phyloP scores from a whole-genome alignment of 1,284 basidiomycete species.

The Athelia psychrophila region DNA sequence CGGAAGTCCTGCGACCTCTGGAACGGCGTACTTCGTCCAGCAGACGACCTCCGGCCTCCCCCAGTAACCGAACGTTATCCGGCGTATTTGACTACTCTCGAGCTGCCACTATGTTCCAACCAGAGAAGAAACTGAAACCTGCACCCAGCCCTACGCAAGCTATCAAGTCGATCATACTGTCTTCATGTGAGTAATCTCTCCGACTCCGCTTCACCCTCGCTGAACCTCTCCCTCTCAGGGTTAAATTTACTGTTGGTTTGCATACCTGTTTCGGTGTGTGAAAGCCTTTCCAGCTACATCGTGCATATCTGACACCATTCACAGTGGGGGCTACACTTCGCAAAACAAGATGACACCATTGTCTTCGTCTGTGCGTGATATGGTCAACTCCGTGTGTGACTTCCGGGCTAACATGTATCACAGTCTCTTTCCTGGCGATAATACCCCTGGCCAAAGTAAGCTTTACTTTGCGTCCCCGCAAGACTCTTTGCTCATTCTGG shows the following conservation, averaged over 20 bases:
- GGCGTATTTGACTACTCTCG: too few relatives aligned
- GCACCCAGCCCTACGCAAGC: constrained; percentile 42
- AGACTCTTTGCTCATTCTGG: neutral
- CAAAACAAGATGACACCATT: constrained; percentile 50
- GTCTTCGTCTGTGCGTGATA: constrained; percentile 67
- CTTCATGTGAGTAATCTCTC: constrained; percentile 45
- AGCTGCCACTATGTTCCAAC: constrained; percentile 22
- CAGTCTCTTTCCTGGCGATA: constrained; percentile 72
- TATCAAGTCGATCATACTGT: constrained; percentile 43
- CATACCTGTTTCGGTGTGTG: constrained; percentile 67
- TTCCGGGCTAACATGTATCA: neutral
- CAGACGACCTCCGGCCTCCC: too few relatives aligned
- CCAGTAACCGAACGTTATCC: too few relatives aligned
- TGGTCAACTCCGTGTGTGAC: neutral
- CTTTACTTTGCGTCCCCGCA: neutral
- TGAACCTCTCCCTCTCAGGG: constrained; percentile 35
- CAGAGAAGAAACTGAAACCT: constrained; percentile 33
- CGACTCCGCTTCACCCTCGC: neutral
- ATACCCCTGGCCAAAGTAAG: constrained; percentile 72
- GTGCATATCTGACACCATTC: constrained; percentile 3
- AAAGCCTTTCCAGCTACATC: neutral
- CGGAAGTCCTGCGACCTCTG: too few relatives aligned
- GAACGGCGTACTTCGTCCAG: too few relatives aligned
- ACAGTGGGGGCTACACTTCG: constrained; percentile 75
- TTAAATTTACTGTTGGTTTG: constrained; percentile 63